A percentile compares a stretch with the other conserved stretches of the same genome.
phyloP scores from a whole-genome alignment of 2,329 filamentous ascomycete species.

The Ilyonectria mors-panacis region DNA sequence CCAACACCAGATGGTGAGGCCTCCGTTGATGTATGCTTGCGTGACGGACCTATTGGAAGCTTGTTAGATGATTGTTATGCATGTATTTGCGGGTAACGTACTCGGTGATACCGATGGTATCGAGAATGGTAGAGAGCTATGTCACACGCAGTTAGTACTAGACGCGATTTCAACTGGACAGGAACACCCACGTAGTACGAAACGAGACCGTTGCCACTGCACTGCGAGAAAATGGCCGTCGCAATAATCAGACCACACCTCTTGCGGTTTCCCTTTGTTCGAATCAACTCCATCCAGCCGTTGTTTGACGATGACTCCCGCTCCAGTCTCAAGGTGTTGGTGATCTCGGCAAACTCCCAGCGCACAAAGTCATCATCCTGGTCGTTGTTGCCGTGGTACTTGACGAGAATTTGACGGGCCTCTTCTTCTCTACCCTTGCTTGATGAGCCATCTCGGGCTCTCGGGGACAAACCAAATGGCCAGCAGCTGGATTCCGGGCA shows the following conservation, averaged over 20 bases:
- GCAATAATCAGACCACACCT: constrained; percentile 41
- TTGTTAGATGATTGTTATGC: neutral
- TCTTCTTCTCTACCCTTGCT: constrained; percentile 43
- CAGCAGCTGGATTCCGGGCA: constrained; percentile 42
- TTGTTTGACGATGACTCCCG: constrained; percentile 23
- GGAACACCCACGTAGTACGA: constrained; percentile 41
- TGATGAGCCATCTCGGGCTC: constrained; percentile 42
- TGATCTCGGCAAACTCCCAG: constrained; percentile 41
- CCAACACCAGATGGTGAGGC: constrained; percentile 46
- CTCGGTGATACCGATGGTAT: constrained; percentile 45
- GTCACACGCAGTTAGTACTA: neutral
- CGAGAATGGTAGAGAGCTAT: constrained; percentile 41
- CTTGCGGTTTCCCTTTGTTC: constrained; percentile 43
- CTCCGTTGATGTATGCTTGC: constrained; percentile 45
- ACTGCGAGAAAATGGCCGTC: constrained; percentile 42
- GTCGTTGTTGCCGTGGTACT: constrained; percentile 43
- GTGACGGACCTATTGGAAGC: constrained; percentile 27
- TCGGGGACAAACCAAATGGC: constrained; percentile 40
- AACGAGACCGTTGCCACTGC: constrained; percentile 43
- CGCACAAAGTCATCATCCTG: constrained; percentile 36
- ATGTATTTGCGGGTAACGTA: neutral
- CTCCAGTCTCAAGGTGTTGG: constrained; percentile 39
- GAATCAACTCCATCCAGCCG: constrained; percentile 40
- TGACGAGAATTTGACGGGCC: constrained; percentile 37
- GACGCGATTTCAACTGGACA: neutral